Conservation (phyloP, 2,329 filamentous ascomycete species). For the Clonostachys rosea region DNA sequence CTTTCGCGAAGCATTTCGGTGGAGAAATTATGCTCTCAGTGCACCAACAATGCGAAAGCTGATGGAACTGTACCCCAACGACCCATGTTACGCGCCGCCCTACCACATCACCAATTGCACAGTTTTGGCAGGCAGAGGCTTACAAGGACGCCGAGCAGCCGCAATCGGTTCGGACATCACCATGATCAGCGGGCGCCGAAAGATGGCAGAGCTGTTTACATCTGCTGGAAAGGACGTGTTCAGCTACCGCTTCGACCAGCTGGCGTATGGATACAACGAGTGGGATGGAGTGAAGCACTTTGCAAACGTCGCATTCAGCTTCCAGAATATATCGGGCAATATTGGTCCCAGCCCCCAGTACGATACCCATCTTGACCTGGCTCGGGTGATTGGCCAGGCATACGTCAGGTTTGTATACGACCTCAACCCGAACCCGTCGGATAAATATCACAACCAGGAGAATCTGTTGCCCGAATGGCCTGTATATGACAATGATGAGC, state of each 20-base stretch:
- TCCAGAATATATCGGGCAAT: conserved; percentile 42
- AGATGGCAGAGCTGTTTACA: conserved; percentile 35
- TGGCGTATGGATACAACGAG: conserved; percentile 30
- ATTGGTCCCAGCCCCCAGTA: conserved; percentile 38
- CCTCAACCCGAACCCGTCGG: conserved; percentile 30
- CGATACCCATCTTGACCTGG: conserved; percentile 25
- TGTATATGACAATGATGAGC: conserved; percentile 24
- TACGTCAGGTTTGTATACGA: conserved; percentile 37
- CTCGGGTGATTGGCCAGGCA: conserved; percentile 28
- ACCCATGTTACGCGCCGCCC: conserved; percentile 39
- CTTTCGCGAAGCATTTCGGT: conserved; percentile 22
- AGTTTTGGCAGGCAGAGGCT: conserved; percentile 13
- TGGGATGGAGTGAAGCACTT: conserved; percentile 40
- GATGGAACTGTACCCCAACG: conserved; percentile 40
- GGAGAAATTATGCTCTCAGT: conserved; percentile 39
- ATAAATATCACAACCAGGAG: conserved; percentile 6
- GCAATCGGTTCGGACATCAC: conserved; percentile 41
- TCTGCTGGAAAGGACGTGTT: conserved; percentile 26
- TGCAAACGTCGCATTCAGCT: conserved; percentile 43
- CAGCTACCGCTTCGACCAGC: conserved; percentile 44
- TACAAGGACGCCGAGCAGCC: conserved; percentile 36
- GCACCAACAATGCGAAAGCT: conserved; percentile 34
- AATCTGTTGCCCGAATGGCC: conserved; percentile 31
- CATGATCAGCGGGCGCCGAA: conserved; percentile 40
- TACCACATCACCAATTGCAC: conserved; percentile 1